A percentile compares a stretch with the other conserved stretches of the same genome.
Conservation (phyloP, 2,329 filamentous ascomycete genomes). For the Pseudogymnoascus sp. region DNA sequence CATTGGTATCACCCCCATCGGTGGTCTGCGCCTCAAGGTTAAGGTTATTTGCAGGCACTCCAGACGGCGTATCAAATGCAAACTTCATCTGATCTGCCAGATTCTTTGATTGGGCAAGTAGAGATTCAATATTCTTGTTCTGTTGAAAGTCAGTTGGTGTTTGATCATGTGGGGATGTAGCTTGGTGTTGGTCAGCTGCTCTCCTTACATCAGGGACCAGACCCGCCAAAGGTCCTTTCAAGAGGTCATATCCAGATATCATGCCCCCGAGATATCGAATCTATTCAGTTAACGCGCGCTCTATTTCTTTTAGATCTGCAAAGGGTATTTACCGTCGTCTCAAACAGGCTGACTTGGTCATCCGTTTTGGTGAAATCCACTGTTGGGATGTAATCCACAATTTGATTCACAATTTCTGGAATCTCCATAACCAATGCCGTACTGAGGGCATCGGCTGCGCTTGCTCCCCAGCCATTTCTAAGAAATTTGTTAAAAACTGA, state of each 20-base stretch:
- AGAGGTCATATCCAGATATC: slow-evolving; percentile 61
- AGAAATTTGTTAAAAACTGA: slow-evolving; percentile 11
- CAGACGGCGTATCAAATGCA: slow-evolving; percentile 67
- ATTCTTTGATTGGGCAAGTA: slow-evolving; percentile 58
- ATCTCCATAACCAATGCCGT: slow-evolving; percentile 73
- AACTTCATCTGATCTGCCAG: slow-evolving; percentile 67
- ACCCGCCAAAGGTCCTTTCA: slow-evolving; percentile 54
- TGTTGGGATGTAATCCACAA: slow-evolving; percentile 59
- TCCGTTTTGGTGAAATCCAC: slow-evolving; percentile 62
- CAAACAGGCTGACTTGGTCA: slow-evolving; percentile 64
- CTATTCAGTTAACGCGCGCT: background rate
- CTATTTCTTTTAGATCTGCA: slow-evolving; percentile 30
- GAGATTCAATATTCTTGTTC: slow-evolving; percentile 36
- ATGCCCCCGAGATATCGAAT: slow-evolving; percentile 80
- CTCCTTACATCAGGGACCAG: slow-evolving; percentile 35
- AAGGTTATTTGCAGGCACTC: slow-evolving; percentile 64
- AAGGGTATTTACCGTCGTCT: slow-evolving; percentile 84
- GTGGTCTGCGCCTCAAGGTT: slow-evolving; percentile 45
- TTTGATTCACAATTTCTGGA: slow-evolving; percentile 55
- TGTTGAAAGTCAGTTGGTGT: slow-evolving; percentile 21
- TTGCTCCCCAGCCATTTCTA: slow-evolving; percentile 80
- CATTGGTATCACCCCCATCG: slow-evolving; percentile 50
- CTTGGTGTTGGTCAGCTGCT: background rate
- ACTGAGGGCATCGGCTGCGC: slow-evolving; percentile 69
- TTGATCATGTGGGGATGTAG: slow-evolving; percentile 22